Percentiles rank a stretch among this genome's conserved stretches.
Evolutionary conservation across 768 basidiomycete species (phyloP).

Genomic region (Mycena galericulata): DNA sequence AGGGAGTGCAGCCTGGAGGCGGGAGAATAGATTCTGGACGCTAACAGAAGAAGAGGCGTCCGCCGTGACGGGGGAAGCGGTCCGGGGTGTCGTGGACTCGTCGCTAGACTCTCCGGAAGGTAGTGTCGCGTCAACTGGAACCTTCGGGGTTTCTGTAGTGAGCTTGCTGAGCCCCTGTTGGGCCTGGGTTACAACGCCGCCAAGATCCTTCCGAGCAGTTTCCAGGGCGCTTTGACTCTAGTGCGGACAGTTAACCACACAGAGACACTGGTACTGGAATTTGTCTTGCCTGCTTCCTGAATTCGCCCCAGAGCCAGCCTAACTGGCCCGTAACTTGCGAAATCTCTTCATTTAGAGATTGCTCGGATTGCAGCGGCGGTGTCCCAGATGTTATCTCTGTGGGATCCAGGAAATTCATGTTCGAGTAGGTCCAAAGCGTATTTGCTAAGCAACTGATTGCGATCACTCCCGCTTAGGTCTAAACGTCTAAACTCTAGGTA

Average conservation of each 20-base stretch:
- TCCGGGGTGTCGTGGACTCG: constrained; percentile 40
- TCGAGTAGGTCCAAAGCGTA: too few relatives aligned
- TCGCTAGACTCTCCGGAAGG: constrained; percentile 36
- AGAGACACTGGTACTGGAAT: not conserved
- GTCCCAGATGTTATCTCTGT: constrained; percentile 70
- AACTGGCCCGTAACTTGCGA: constrained; percentile 90
- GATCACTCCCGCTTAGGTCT: too few relatives aligned
- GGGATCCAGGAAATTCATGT: constrained; percentile 79
- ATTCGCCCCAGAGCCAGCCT: constrained; percentile 90
- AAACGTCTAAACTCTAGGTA: too few relatives aligned
- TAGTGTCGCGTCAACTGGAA: constrained; percentile 28
- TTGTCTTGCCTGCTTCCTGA: constrained; percentile 82
- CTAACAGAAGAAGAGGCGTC: constrained; percentile 38
- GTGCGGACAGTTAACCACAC: constrained; percentile 21
- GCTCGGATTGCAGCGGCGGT: constrained; percentile 56
- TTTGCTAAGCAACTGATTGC: constrained; percentile 1
- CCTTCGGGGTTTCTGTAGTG: constrained; percentile 49
- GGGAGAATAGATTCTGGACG: constrained; percentile 67
- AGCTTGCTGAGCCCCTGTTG: constrained; percentile 81
- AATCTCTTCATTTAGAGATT: constrained; percentile 87
- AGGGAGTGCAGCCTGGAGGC: constrained; percentile 80
- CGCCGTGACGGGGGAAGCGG: constrained; percentile 41
- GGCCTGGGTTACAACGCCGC: constrained; percentile 80
- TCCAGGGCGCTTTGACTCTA: constrained; percentile 80
- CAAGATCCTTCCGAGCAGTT: constrained; percentile 78